Percentiles rank a stretch among this genome's conserved stretches.
phyloP scores from a whole-genome alignment of 805 yeast genomes.

The Priceomyces fermenticarens region DNA sequence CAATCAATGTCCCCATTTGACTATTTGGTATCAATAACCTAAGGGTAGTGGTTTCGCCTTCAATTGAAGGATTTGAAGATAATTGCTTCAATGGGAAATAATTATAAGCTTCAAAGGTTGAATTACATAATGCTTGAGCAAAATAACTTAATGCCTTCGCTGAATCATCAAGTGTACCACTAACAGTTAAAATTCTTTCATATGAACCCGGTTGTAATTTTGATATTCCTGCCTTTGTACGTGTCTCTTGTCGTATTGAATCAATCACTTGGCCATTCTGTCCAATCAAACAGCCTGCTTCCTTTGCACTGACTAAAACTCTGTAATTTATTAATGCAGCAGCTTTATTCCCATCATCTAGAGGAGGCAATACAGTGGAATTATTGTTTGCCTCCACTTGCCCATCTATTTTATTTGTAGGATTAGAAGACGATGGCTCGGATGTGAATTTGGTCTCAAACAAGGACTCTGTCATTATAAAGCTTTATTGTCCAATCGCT shows the following conservation, averaged over 20 bases:
- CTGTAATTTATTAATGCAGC: slow-evolving; percentile 41
- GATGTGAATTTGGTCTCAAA: slow-evolving; percentile 32
- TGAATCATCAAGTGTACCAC: slow-evolving; percentile 68
- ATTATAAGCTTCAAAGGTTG: slow-evolving; percentile 39
- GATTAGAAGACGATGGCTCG: slow-evolving; percentile 9
- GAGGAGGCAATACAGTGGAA: slow-evolving; percentile 20
- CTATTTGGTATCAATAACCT: slow-evolving; percentile 77
- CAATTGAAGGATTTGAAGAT: slow-evolving; percentile 48
- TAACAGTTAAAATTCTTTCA: slow-evolving; percentile 77
- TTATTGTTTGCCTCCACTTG: slow-evolving; percentile 1
- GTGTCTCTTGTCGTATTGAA: slow-evolving; percentile 66
- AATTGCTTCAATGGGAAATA: slow-evolving; percentile 61
- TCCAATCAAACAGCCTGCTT: slow-evolving; percentile 89
- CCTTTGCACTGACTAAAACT: slow-evolving; percentile 75
- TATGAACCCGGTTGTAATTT: slow-evolving; percentile 75
- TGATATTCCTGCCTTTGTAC: slow-evolving; percentile 84
- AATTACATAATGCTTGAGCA: slow-evolving; percentile 59
- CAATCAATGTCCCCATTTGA: slow-evolving; percentile 87
- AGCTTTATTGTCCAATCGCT: too few relatives aligned
- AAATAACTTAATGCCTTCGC: slow-evolving; percentile 69
- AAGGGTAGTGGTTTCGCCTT: slow-evolving; percentile 52
- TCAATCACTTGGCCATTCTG: slow-evolving; percentile 79
- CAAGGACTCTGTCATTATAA: slow-evolving; percentile 28
- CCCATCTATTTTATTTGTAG: slow-evolving; percentile 2
- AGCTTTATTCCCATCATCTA: slow-evolving; percentile 22